These are phyloP conservation scores for Euphrasia arctica DNA, from an alignment of 305 asterid species.

Conservation along the genomic window DNA sequence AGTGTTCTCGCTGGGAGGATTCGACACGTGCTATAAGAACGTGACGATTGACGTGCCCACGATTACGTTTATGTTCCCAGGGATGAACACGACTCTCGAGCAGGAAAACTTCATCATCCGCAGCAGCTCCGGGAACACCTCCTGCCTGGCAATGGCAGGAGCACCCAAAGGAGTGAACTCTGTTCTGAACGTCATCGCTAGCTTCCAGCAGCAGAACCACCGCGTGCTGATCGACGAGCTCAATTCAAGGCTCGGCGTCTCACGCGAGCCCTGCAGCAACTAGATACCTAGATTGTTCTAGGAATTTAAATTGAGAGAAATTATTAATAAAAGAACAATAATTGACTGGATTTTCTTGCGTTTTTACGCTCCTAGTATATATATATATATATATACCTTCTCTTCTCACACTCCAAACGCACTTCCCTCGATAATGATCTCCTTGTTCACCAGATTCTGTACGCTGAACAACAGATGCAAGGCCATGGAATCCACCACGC, in stretches of 20 bases:
- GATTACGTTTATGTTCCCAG: constrained; percentile 53
- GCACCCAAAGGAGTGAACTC: constrained; percentile 50
- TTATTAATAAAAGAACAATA: no score
- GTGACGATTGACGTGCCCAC: constrained; percentile 39
- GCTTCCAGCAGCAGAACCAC: constrained; percentile 77
- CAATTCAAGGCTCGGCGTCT: background rate
- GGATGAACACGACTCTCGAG: constrained; percentile 59
- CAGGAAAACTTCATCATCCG: constrained; percentile 68
- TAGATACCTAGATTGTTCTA: no score
- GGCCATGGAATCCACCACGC: no score
- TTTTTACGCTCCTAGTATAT: no score
- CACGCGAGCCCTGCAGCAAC: no score
- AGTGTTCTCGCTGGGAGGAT: constrained; percentile 55
- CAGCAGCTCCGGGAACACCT: constrained; percentile 46
- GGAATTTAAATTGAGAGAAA: no score
- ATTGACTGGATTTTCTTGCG: no score
- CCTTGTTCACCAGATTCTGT: no score
- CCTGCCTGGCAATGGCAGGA: constrained; percentile 71
- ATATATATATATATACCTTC: no score
- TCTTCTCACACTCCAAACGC: no score
- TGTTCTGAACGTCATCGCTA: constrained; percentile 60
- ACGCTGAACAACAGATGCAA: no score
- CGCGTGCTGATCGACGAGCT: constrained; percentile 51
- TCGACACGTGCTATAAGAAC: constrained; percentile 66
- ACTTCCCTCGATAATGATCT: no score